These are phyloP conservation scores for Trematosphaeria pertusa DNA, from an alignment of 2,329 filamentous ascomycete genomes.

Conservation along the genomic window DNA sequence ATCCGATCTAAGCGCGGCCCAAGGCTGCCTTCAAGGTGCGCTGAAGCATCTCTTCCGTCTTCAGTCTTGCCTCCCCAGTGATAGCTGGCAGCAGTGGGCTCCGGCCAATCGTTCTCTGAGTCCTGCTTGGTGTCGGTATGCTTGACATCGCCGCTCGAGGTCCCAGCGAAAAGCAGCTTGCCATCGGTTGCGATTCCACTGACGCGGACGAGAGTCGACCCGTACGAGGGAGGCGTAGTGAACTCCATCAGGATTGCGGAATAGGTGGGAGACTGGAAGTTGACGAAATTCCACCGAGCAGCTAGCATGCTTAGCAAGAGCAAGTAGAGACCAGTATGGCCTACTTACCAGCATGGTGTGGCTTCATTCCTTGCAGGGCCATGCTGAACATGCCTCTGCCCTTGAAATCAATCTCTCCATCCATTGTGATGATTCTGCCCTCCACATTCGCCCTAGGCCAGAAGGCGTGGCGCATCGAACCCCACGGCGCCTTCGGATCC, in stretches of 20 bases:
- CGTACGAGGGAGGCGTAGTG: conserved; percentile 92
- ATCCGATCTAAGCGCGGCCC: conserved; percentile 78
- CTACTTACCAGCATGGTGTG: conserved; percentile 81
- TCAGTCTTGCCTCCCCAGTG: conserved; percentile 79
- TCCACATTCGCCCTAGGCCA: conserved; percentile 88
- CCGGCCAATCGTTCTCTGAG: conserved; percentile 83
- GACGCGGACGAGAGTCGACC: conserved; percentile 80
- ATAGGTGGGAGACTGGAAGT: conserved; percentile 87
- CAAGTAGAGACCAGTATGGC: not conserved
- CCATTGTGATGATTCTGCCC: conserved; percentile 83
- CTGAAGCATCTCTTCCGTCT: conserved; percentile 76
- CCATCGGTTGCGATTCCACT: conserved; percentile 82
- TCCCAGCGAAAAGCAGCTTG: conserved; percentile 77
- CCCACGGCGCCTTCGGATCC: conserved; percentile 86
- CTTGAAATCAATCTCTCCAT: conserved; percentile 81
- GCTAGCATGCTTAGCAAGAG: conserved; percentile 53
- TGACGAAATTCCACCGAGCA: conserved; percentile 88
- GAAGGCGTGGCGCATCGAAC: conserved; percentile 88
- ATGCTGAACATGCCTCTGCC: conserved; percentile 82
- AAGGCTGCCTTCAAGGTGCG: conserved; percentile 71
- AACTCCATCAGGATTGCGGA: conserved; percentile 96
- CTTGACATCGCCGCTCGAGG: conserved; percentile 66
- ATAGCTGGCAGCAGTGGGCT: conserved; percentile 77
- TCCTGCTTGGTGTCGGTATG: conserved; percentile 77
- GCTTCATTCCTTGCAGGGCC: conserved; percentile 97